These are phyloP conservation scores for Talaromyces nanjingensis DNA, from an alignment of 495 filamentous ascomycete species.

Conservation along the genomic window DNA sequence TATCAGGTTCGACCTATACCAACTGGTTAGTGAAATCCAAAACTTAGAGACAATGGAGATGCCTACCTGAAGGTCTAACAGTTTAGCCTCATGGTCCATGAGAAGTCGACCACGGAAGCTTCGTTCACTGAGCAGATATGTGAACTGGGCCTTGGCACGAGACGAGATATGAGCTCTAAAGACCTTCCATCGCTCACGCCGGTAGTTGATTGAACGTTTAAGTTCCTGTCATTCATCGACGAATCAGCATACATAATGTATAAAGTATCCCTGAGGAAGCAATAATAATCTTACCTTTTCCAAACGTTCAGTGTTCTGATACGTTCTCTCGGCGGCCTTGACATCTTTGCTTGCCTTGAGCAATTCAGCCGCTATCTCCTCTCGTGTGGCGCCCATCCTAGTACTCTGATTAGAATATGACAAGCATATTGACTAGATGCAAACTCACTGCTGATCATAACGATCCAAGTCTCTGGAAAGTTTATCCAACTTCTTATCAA, in stretches of 20 bases:
- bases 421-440: neutral
- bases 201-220: constrained; percentile 58
- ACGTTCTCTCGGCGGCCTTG: constrained; percentile 35
- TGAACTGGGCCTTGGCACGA: constrained; percentile 78
- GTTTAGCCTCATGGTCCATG: constrained; percentile 65
- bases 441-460: constrained; percentile 41
- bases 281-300: constrained; percentile 34
- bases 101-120: constrained; percentile 77
- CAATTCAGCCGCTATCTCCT: constrained; percentile 53
- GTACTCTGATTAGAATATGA: constrained; percentile 13
- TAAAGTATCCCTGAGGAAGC: neutral
- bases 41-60: neutral
- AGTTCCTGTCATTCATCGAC: constrained; percentile 33
- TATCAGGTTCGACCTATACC: constrained; percentile 65
- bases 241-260: constrained; percentile 12
- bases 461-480: constrained; percentile 49
- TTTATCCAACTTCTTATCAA: constrained; percentile 58
- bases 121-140: constrained; percentile 78
- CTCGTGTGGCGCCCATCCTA: constrained; percentile 60
- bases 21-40: neutral
- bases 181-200: constrained; percentile 66
- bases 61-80: constrained; percentile 57
- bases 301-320: constrained; percentile 44
- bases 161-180: constrained; percentile 80
- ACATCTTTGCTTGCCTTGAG: constrained; percentile 33